phyloP scores from a whole-genome alignment of 1,139 yeast species.

The Blastobotrys malaysiensis region DNA sequence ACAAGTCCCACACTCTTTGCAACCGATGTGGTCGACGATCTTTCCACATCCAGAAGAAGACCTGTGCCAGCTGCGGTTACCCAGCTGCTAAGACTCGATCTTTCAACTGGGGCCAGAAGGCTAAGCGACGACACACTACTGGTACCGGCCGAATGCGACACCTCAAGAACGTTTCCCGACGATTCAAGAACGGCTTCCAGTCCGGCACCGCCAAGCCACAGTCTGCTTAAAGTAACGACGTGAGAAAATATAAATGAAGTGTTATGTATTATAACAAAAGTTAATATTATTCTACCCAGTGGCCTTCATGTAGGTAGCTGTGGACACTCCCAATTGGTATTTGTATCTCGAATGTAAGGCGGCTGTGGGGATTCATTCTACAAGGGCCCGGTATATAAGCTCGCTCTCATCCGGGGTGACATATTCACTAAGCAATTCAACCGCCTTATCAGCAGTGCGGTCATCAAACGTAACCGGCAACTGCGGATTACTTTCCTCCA shows the following conservation, averaged over 20 bases:
- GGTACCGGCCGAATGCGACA: slow-evolving; percentile 99
- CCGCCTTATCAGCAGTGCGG: background rate
- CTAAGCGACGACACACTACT: slow-evolving; percentile 99
- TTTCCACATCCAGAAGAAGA: slow-evolving; percentile 98
- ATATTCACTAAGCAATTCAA: background rate
- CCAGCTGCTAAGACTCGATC: slow-evolving; percentile 83
- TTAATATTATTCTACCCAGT: background rate
- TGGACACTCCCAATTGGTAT: no score
- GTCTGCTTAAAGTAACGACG: slow-evolving; percentile 21
- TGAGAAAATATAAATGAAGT: background rate
- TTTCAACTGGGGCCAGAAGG: slow-evolving; percentile 98
- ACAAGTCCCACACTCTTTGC: slow-evolving; percentile 99
- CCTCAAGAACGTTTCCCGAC: slow-evolving; percentile 95
- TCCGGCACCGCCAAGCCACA: slow-evolving; percentile 67
- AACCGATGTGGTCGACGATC: slow-evolving; percentile 99
- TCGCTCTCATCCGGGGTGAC: background rate
- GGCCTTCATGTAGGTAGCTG: background rate
- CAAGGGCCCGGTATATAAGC: background rate
- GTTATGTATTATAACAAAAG: background rate
- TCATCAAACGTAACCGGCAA: background rate
- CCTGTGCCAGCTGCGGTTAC: slow-evolving; percentile 98
- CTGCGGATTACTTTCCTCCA: background rate
- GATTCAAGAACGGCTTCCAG: slow-evolving; percentile 99
- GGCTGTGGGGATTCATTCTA: background rate
- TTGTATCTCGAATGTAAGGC: no score